Conservation (phyloP, 805 yeast species). For the Pichia insulana region DNA sequence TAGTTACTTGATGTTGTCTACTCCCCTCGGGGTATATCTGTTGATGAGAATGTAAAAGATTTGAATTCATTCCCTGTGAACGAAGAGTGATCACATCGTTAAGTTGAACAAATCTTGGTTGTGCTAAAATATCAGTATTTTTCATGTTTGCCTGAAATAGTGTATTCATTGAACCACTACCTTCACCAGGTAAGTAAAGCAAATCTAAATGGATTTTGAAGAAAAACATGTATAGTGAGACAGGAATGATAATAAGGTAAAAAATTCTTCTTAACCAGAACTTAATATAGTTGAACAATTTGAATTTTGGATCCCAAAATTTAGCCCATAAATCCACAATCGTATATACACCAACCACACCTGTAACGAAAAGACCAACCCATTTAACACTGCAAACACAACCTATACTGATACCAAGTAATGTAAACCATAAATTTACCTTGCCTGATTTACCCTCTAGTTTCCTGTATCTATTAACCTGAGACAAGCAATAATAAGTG, state of each 20-base stretch:
- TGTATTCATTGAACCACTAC: constrained; percentile 85
- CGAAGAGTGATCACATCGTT: constrained; percentile 59
- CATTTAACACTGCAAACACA: constrained; percentile 80
- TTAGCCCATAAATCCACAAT: constrained; percentile 82
- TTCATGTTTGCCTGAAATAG: constrained; percentile 80
- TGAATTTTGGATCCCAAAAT: constrained; percentile 62
- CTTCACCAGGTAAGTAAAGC: constrained; percentile 69
- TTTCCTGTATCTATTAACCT: constrained; percentile 40
- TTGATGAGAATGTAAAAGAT: constrained; percentile 79
- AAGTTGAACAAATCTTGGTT: constrained; percentile 57
- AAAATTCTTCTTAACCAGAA: constrained; percentile 64
- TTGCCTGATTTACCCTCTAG: constrained; percentile 29
- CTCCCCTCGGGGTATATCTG: constrained; percentile 88
- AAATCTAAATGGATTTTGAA: constrained; percentile 73
- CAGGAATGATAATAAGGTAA: constrained; percentile 58
- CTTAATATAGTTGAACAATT: constrained; percentile 39
- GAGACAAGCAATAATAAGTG: constrained; percentile 52
- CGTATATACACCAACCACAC: constrained; percentile 85
- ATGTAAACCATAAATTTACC: constrained; percentile 47
- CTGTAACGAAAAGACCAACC: constrained; percentile 81
- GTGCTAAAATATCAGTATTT: constrained; percentile 53
- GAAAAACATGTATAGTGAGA: constrained; percentile 49
- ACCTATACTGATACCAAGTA: constrained; percentile 64
- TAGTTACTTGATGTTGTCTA: constrained; percentile 88
- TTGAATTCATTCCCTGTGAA: constrained; percentile 64